Evolutionary conservation across 129 eudicot species (phyloP).

Genomic region (Glebionis coronaria): DNA sequence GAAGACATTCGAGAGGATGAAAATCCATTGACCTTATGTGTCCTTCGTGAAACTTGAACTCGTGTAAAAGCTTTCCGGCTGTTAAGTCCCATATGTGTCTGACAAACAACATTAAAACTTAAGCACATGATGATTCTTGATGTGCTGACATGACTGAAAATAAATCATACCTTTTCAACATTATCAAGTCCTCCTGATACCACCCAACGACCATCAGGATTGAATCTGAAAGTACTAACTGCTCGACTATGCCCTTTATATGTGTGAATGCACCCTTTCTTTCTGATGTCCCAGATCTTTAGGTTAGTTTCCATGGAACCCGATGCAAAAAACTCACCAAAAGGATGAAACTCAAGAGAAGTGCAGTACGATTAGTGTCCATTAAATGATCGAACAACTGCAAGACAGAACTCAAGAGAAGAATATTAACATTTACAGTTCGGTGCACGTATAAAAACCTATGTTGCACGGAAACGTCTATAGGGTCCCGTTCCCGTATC

Average conservation of each 20-base stretch:
- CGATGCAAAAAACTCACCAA: slow-evolving; percentile 44
- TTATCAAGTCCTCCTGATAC: slow-evolving; percentile 95
- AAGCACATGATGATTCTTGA: slow-evolving; percentile 4
- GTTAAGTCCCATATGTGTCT: no score
- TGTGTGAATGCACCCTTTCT: slow-evolving; percentile 95
- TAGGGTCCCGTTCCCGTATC: no score
- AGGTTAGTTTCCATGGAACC: slow-evolving; percentile 45
- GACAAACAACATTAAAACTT: slow-evolving; percentile 20
- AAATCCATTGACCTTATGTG: slow-evolving; percentile 83
- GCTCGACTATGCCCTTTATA: slow-evolving; percentile 89
- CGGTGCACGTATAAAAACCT: no score
- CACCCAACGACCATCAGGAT: slow-evolving; percentile 99
- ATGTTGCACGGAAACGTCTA: no score
- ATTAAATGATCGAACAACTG: slow-evolving; percentile 86
- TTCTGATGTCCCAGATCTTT: slow-evolving; percentile 51
- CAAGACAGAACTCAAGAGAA: no score
- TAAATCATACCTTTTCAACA: slow-evolving; percentile 68
- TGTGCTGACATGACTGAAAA: slow-evolving; percentile 17
- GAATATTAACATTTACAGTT: no score
- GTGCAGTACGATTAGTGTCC: slow-evolving; percentile 93
- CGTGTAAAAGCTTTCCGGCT: no score
- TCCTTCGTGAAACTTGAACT: no score
- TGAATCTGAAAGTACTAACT: slow-evolving; percentile 77
- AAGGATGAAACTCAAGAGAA: slow-evolving; percentile 83
- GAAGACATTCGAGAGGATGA: slow-evolving; percentile 89